A percentile compares a stretch with the other conserved stretches of the same genome.
These are phyloP conservation scores for Candida ipomoeae DNA, from an alignment of 805 yeast species.

Conservation along the genomic window DNA sequence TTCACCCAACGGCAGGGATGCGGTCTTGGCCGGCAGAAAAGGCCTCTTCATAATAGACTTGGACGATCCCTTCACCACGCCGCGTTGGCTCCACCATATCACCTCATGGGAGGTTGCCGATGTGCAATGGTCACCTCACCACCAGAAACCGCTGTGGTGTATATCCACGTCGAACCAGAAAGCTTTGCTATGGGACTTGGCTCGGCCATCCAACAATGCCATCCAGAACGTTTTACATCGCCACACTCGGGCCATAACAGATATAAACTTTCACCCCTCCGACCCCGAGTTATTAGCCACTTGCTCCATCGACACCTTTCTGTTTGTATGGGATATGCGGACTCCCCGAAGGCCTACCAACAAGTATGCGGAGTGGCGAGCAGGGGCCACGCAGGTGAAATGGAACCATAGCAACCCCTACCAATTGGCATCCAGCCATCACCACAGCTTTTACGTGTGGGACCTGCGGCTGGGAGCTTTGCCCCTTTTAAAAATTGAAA, in stretches of 20 bases:
- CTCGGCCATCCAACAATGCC: slow-evolving; percentile 64
- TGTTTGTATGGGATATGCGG: slow-evolving; percentile 88
- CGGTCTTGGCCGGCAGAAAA: slow-evolving; percentile 76
- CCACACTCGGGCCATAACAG: slow-evolving; percentile 91
- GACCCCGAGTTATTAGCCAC: slow-evolving; percentile 89
- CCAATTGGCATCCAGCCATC: slow-evolving; percentile 83
- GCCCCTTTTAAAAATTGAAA: slow-evolving; percentile 58
- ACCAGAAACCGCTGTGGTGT: slow-evolving; percentile 81
- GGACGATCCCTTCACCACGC: slow-evolving; percentile 93
- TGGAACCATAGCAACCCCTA: slow-evolving; percentile 80
- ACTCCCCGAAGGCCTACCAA: slow-evolving; percentile 68
- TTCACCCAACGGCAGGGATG: slow-evolving; percentile 88
- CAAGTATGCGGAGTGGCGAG: slow-evolving; percentile 90
- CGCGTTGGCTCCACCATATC: slow-evolving; percentile 86
- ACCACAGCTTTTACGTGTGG: slow-evolving; percentile 78
- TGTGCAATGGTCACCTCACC: slow-evolving; percentile 97
- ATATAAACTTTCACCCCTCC: slow-evolving; percentile 85
- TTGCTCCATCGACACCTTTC: slow-evolving; percentile 86
- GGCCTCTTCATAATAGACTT: slow-evolving; percentile 89
- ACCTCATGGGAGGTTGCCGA: slow-evolving; percentile 99
- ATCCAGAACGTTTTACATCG: slow-evolving; percentile 85
- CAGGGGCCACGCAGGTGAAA: slow-evolving; percentile 92
- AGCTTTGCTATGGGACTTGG: slow-evolving; percentile 90
- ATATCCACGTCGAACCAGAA: slow-evolving; percentile 93
- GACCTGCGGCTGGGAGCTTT: slow-evolving; percentile 77